These are phyloP conservation scores for Castanea crenata DNA, from an alignment of 306 rosid species.

Conservation along the genomic window DNA sequence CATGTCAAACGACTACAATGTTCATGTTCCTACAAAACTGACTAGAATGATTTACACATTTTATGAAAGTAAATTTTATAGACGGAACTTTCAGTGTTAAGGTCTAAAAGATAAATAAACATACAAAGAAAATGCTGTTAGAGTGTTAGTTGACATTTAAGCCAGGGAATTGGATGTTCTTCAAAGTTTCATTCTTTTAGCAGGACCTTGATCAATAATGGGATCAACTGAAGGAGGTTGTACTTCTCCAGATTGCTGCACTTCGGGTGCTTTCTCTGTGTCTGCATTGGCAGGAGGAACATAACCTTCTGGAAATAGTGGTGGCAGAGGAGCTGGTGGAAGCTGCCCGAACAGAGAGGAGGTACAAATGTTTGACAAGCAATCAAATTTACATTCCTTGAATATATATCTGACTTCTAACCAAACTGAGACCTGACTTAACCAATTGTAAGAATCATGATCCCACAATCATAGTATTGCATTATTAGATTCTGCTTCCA, in stretches of 20 bases:
- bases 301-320: constrained; percentile 90
- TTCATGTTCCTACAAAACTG: background rate
- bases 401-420: background rate
- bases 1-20: background rate
- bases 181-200: constrained; percentile 79
- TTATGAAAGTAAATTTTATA: background rate
- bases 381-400: background rate
- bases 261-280: constrained; percentile 64
- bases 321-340: constrained; percentile 82
- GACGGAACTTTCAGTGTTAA: background rate
- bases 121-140: background rate
- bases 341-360: constrained; percentile 44
- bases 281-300: constrained; percentile 52
- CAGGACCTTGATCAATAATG: constrained; percentile 84
- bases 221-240: constrained; percentile 76
- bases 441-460: background rate
- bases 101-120: background rate
- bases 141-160: background rate
- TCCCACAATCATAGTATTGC: background rate
- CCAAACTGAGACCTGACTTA: background rate
- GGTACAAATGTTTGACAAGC: background rate
- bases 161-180: background rate
- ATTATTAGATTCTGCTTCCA: background rate
- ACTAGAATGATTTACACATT: background rate
- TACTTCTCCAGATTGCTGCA: constrained; percentile 57